Base-by-base conservation (phyloP, 805 yeast species). In the Lachancea sp. region DNA sequence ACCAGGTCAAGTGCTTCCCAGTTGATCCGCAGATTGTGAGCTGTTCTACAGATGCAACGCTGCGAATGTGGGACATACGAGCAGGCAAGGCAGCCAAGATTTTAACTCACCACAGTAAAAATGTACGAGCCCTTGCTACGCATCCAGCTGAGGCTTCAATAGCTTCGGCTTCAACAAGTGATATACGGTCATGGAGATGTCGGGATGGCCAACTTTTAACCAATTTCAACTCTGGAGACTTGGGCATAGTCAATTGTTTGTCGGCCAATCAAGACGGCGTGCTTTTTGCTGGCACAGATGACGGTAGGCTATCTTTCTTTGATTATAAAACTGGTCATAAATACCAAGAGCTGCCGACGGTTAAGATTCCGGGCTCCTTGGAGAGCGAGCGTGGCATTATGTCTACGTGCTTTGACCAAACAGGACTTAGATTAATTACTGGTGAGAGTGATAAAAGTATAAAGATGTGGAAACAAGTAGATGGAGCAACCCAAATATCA, bases 371-470 rank as follows among this genome's bases (percentile, higher is more conserved):
- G 0, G 96, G 96, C 0, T 77, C 92, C 0, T 52, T 75, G 13
- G 78, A 73, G 5, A 70, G 85, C 36, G 88, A 80, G 49, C 63
- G 68, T 20, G 82, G 94, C 7, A 75, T 90, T 5, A 68, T 80
- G 48, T 71, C 87, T 8, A 75, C 88, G 29, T 57, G 77, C 2
- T 87, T 87, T 58, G 97, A 92, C 59, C 66, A 70, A 57, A 78
- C 87, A 44, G 96, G 97, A 0, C 62, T 78, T 50, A 72, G 96
- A 34, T 63, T 92, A 42, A 72, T 92, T 16, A 85, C 96, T 1
- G 87, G 96, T 36, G 95, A 85, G 52, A 78, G 85, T n/a, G 97
- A 90, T 61, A 89, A 89, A 56, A 78, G 84, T 56, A 75, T 86
- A 29, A 84, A 82, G 56, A 67, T 85, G 1, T 86, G 92, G 90